Conservation (phyloP, 2,329 filamentous ascomycete species). For the Ceratocystis harringtonii region DNA sequence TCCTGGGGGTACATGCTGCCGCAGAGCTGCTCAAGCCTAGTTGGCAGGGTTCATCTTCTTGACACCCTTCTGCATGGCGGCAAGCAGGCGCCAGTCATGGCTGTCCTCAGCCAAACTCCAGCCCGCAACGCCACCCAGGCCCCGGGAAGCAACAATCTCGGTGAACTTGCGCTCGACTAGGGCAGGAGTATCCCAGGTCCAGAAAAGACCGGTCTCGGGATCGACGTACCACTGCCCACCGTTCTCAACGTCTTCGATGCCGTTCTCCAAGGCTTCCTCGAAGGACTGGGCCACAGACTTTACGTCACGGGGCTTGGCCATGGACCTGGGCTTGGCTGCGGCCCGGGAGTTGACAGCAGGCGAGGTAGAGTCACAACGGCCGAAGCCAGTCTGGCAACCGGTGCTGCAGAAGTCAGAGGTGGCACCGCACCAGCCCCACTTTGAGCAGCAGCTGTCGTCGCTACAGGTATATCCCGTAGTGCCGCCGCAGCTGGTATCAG, state of each 20-base stretch:
- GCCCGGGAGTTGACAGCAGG: too few relatives aligned
- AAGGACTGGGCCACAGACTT: slow-evolving; percentile 32
- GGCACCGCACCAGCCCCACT: slow-evolving; percentile 24
- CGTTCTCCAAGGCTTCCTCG: slow-evolving; percentile 35
- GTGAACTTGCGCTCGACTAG: slow-evolving; percentile 48
- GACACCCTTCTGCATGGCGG: background rate
- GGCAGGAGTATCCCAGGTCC: slow-evolving; percentile 55
- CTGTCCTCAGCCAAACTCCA: slow-evolving; percentile 58
- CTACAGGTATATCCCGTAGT: slow-evolving; percentile 25
- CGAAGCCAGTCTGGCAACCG: too few relatives aligned
- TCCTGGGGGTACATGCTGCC: too few relatives aligned
- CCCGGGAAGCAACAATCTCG: slow-evolving; percentile 38
- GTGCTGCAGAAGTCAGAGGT: background rate
- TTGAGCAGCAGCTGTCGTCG: slow-evolving; percentile 37
- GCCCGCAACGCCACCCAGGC: slow-evolving; percentile 57
- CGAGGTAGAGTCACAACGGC: too few relatives aligned
- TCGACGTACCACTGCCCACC: slow-evolving; percentile 62
- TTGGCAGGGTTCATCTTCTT: background rate
- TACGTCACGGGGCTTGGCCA: too few relatives aligned
- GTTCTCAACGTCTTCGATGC: slow-evolving; percentile 38
- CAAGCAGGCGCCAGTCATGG: background rate
- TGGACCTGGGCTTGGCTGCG: too few relatives aligned
- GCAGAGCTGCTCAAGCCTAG: background rate
- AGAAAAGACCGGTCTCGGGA: slow-evolving; percentile 42
- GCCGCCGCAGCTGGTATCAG: background rate